These are phyloP conservation scores for Lobulomyces angularis DNA, from an alignment of 192 early-diverging fungal species.

Conservation along the genomic window DNA sequence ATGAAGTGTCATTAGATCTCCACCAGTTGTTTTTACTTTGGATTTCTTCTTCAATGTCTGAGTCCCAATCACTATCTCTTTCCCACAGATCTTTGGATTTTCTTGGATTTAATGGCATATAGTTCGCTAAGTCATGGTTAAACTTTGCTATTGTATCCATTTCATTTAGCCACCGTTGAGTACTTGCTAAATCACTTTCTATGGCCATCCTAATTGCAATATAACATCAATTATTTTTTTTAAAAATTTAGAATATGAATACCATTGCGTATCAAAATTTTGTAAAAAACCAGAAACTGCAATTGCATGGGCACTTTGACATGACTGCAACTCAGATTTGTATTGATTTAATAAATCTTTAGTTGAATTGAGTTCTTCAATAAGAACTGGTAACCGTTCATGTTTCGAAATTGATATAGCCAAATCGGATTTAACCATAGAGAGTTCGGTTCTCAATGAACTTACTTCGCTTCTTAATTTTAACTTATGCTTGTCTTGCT, in stretches of 20 bases:
- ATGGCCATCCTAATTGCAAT: constrained; percentile 13
- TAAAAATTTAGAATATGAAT: constrained; percentile 25
- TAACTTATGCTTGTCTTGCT: constrained; percentile 27
- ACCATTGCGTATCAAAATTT: constrained; percentile 11
- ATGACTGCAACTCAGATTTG: constrained; percentile 21
- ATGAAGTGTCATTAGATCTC: too few species aligned
- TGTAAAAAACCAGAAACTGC: constrained; percentile 6
- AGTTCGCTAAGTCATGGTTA: constrained; percentile 1
- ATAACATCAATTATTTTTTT: not conserved
- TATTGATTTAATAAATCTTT: constrained; percentile 25
- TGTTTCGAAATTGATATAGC: constrained; percentile 1
- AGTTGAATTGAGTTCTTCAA: constrained; percentile 22
- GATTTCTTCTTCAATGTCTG: constrained; percentile 30
- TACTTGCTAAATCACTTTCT: constrained; percentile 27
- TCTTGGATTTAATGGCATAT: constrained; percentile 11
- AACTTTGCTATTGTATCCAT: constrained; percentile 14
- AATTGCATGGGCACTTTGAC: constrained; percentile 26
- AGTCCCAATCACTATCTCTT: constrained; percentile 34
- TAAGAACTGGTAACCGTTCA: constrained; percentile 8
- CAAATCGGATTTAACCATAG: constrained; percentile 14
- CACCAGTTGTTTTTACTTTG: too few species aligned
- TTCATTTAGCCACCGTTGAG: constrained; percentile 21
- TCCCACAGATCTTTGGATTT: constrained; percentile 24
- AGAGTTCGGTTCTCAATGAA: constrained; percentile 20
- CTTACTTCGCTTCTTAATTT: constrained; percentile 27